Evolutionary conservation across 257 asterid species (phyloP).

Genomic region (Salvia rosmarinus): DNA sequence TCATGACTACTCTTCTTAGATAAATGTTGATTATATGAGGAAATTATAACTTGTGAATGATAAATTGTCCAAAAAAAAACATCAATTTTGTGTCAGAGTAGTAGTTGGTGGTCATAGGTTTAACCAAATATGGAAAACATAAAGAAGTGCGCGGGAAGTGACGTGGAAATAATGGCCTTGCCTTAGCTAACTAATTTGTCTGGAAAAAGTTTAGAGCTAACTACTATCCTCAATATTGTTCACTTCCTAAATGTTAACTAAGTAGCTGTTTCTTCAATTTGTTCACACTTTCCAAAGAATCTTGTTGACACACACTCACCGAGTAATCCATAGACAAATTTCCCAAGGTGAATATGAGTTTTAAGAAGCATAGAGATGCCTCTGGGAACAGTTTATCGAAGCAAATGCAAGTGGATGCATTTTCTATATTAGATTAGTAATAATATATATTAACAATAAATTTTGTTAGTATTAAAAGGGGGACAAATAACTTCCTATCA

Average conservation of each 20-base stretch:
- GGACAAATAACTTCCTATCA: background rate
- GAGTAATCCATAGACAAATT: background rate
- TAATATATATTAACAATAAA: background rate
- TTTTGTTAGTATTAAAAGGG: background rate
- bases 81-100: background rate
- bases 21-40: slow-evolving; percentile 23
- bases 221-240: background rate
- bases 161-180: slow-evolving; percentile 34
- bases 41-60: slow-evolving; percentile 3
- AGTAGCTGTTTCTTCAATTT: slow-evolving; percentile 21
- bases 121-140: slow-evolving; percentile 14
- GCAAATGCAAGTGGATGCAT: background rate
- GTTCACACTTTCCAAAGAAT: slow-evolving; percentile 6
- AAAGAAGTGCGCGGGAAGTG: slow-evolving; percentile 24
- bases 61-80: too few relatives aligned
- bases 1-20: background rate
- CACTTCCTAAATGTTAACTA: background rate
- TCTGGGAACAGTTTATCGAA: background rate
- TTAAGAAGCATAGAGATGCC: background rate
- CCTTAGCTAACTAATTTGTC: slow-evolving; percentile 1
- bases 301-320: background rate
- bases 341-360: background rate
- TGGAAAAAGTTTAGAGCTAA: background rate
- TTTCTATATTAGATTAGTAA: background rate
- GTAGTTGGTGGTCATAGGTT: slow-evolving; percentile 33